Percentiles rank a stretch among this genome's conserved stretches.
Evolutionary conservation across 768 basidiomycete genomes (phyloP).

Genomic region (Amanita phalloides): DNA sequence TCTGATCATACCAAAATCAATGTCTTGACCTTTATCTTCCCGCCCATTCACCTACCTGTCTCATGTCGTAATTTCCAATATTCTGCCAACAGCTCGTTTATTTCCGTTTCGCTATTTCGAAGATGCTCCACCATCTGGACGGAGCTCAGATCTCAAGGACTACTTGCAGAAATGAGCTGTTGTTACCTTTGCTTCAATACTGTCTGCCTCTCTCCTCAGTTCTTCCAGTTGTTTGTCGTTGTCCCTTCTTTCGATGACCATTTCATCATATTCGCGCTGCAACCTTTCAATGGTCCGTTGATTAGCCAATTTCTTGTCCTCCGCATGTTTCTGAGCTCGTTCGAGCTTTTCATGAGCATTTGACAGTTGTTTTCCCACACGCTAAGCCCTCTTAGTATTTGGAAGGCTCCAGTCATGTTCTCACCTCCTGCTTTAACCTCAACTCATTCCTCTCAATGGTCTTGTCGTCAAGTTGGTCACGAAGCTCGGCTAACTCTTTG

Average conservation of each 20-base stretch:
- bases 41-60: conserved; percentile 37
- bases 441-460: conserved; percentile 67
- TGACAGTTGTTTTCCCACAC: conserved; percentile 65
- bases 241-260: conserved; percentile 64
- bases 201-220: conserved; percentile 57
- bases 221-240: conserved; percentile 76
- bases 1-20: background rate
- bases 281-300: conserved; percentile 67
- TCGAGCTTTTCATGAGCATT: conserved; percentile 81
- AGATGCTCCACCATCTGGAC: conserved; percentile 70
- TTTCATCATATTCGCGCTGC: conserved; percentile 69
- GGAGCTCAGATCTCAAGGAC: background rate
- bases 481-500: conserved; percentile 58
- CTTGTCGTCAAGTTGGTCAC: conserved; percentile 61
- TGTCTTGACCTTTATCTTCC: background rate
- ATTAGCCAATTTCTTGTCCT: conserved; percentile 68
- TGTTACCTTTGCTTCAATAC: conserved; percentile 53
- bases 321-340: conserved; percentile 66
- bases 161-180: background rate
- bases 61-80: conserved; percentile 76
- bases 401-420: background rate
- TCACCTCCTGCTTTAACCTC: conserved; percentile 55
- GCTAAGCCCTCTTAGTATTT: conserved; percentile 29
- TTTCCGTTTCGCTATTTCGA: conserved; percentile 61
- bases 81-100: conserved; percentile 73